phyloP scores from a whole-genome alignment of 371 early-diverging fungal genomes.

The Mucor racemosus region DNA sequence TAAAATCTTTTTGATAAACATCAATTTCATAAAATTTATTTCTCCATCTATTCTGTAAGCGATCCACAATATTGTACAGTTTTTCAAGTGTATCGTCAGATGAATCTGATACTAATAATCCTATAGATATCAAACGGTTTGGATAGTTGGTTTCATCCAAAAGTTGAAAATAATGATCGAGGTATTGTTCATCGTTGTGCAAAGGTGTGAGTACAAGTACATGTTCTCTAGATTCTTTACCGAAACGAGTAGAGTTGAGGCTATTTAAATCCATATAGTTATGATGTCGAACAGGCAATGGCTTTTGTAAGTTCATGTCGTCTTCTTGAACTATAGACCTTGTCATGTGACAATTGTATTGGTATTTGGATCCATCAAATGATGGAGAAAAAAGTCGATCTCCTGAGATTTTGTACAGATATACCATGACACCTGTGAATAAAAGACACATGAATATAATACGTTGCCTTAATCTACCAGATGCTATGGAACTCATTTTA shows the following conservation, averaged over 20 bases:
- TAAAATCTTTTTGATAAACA: conserved; percentile 27
- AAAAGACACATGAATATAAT: conserved; percentile 11
- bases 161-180: conserved; percentile 52
- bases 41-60: conserved; percentile 36
- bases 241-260: conserved; percentile 17
- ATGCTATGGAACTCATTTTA: conserved; percentile 14
- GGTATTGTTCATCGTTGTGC: conserved; percentile 48
- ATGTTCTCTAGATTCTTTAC: conserved; percentile 23
- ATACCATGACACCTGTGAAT: not conserved
- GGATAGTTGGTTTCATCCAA: conserved; percentile 47
- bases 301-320: not conserved
- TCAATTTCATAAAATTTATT: conserved; percentile 28
- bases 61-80: conserved; percentile 31
- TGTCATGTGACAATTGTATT: conserved; percentile 23
- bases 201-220: conserved; percentile 49
- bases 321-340: not conserved
- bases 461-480: conserved; percentile 16
- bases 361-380: conserved; percentile 4
- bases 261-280: conserved; percentile 20
- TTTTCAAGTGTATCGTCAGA: conserved; percentile 43
- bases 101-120: conserved; percentile 54
- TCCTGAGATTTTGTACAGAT: not conserved
- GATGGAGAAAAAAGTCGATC: conserved; percentile 1
- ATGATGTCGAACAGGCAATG: conserved; percentile 9
- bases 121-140: conserved; percentile 47